A percentile compares a stretch with the other conserved stretches of the same genome.
Conservation (phyloP, 2,329 filamentous ascomycete genomes). For the Penicillium crustosum region DNA sequence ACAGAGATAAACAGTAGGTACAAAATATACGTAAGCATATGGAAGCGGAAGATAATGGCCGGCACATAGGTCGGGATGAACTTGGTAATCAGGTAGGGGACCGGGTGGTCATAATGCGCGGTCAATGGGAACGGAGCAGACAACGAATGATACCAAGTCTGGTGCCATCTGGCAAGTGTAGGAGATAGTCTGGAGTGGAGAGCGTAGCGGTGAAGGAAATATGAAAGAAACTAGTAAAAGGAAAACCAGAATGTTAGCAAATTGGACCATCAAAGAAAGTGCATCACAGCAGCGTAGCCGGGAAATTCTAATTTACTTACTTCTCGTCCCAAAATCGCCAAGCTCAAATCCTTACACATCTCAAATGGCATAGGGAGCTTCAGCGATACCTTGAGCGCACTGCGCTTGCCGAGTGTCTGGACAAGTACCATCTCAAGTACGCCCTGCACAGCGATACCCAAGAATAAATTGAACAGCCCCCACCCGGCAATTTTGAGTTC, state of each 20-base stretch:
- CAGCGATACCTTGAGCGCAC: constrained; percentile 59
- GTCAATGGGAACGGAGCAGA: constrained; percentile 56
- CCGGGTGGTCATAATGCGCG: constrained; percentile 62
- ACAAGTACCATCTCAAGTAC: constrained; percentile 57
- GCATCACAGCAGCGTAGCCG: neutral
- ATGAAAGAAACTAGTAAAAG: constrained; percentile 43
- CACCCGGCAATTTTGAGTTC: constrained; percentile 54
- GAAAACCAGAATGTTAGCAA: constrained; percentile 6
- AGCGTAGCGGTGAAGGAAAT: constrained; percentile 70
- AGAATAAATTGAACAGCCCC: constrained; percentile 55
- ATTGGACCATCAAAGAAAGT: neutral
- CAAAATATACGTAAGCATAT: constrained; percentile 60
- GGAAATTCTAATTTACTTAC: constrained; percentile 36
- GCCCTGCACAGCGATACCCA: constrained; percentile 57
- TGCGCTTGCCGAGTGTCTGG: constrained; percentile 53
- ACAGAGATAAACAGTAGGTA: constrained; percentile 57
- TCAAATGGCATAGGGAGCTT: constrained; percentile 63
- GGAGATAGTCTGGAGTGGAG: constrained; percentile 60
- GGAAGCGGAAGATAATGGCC: constrained; percentile 58
- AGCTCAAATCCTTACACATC: constrained; percentile 55
- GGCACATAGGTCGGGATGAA: constrained; percentile 60
- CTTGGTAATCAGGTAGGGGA: constrained; percentile 53
- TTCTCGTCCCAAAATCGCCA: constrained; percentile 58
- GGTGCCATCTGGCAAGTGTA: constrained; percentile 55
- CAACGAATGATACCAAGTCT: constrained; percentile 58